Conservation (phyloP, 768 basidiomycete genomes). For the Tulasnella sp. region DNA sequence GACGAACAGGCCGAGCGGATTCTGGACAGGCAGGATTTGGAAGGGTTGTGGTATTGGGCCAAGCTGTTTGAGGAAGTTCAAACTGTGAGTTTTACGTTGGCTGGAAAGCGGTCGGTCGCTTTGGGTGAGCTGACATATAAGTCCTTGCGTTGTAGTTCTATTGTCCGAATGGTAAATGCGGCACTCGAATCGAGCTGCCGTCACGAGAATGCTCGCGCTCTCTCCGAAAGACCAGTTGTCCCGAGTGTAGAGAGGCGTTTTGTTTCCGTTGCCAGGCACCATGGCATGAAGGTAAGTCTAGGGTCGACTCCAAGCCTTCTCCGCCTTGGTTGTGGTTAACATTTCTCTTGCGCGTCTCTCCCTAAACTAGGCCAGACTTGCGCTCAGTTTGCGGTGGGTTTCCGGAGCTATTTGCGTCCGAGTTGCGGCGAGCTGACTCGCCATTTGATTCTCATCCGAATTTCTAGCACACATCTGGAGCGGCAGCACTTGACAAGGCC, state of each 20-base stretch:
- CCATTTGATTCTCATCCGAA: background rate
- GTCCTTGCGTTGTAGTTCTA: background rate
- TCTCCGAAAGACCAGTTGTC: background rate
- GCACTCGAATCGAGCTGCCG: background rate
- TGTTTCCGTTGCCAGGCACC: background rate
- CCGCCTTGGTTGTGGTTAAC: background rate
- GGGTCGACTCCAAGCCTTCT: background rate
- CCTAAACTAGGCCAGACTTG: background rate
- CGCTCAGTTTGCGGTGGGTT: background rate
- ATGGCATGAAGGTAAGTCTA: background rate
- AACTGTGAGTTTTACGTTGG: background rate
- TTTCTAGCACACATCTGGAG: background rate
- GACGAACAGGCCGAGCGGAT: background rate
- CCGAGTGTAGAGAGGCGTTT: background rate
- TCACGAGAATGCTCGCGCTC: background rate
- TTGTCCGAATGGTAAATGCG: background rate
- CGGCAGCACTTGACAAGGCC: background rate
- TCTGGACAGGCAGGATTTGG: background rate
- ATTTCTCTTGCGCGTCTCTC: background rate
- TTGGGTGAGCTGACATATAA: background rate
- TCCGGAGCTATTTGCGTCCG: too few relatives aligned
- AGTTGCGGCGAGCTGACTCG: background rate
- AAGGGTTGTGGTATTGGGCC: background rate
- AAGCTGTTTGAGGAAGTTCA: background rate
- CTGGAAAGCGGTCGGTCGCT: background rate